Conservation (phyloP, 108 stramenopile species). For the Pseudonitzschia pungens region DNA sequence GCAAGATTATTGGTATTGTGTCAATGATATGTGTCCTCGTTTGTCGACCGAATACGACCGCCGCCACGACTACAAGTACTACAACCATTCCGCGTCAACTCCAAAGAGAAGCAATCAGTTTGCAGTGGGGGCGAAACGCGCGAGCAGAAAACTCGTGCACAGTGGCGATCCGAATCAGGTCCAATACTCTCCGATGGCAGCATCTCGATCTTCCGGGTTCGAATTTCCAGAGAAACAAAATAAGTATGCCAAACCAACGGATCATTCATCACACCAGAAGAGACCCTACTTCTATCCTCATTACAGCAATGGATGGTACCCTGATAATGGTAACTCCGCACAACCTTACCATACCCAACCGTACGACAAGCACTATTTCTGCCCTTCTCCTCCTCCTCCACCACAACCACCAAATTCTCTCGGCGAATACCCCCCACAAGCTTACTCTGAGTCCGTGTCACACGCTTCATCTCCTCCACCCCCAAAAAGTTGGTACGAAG, state of each 20-base stretch:
- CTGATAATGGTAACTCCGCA: background rate
- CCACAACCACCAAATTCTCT: background rate
- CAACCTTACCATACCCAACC: background rate
- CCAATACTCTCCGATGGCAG: background rate
- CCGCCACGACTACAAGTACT: background rate
- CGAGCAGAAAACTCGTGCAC: background rate
- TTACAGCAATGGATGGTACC: conserved; percentile 1
- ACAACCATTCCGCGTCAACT: background rate
- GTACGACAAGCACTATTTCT: conserved; percentile 4
- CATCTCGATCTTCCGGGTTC: background rate
- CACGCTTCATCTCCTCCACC: background rate
- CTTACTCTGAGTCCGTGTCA: background rate
- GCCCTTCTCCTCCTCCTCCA: conserved; percentile 9
- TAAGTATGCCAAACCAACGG: background rate
- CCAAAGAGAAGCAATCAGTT: conserved; percentile 7
- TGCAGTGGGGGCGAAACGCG: background rate
- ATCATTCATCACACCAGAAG: background rate
- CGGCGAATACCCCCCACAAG: background rate
- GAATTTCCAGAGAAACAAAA: background rate
- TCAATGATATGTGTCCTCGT: too few species aligned
- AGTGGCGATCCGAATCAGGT: background rate
- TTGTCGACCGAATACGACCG: background rate
- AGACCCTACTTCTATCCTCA: background rate
- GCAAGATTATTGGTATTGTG: too few species aligned
- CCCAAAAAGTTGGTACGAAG: background rate